Conservation (phyloP, 768 basidiomycete species). For the Daedaleopsis nitida region DNA sequence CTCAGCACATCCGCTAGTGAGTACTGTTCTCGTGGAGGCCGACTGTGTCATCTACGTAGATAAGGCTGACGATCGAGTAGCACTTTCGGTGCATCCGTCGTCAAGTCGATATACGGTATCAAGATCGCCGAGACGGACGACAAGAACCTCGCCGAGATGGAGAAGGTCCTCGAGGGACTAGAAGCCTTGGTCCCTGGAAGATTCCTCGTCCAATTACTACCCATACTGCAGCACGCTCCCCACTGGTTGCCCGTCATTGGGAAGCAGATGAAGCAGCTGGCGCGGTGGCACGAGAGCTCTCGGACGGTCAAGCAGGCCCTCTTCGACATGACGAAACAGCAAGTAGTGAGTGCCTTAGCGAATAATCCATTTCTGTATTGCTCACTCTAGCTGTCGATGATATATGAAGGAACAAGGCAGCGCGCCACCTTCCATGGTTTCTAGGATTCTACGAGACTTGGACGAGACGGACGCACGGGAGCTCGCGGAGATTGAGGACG, state of each 20-base stretch:
- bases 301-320: not conserved
- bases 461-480: no score
- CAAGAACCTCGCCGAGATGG: slow-evolving; percentile 11
- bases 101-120: slow-evolving; percentile 7
- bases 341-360: not conserved
- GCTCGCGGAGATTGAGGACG: no score
- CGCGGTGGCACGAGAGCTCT: not conserved
- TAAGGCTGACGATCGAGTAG: not conserved
- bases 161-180: slow-evolving; percentile 1
- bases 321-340: not conserved
- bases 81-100: not conserved
- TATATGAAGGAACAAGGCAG: not conserved
- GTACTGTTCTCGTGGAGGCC: not conserved
- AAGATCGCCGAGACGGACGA: slow-evolving; percentile 7
- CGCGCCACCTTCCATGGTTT: no score
- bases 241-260: slow-evolving; percentile 6
- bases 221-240: not conserved
- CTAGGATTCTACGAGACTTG: no score
- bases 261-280: not conserved
- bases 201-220: not conserved
- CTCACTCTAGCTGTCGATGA: not conserved
- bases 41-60: no score
- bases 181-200: not conserved
- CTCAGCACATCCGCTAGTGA: slow-evolving; percentile 8
- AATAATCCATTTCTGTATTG: not conserved